A percentile compares a stretch with the other conserved stretches of the same genome.
Conservation (phyloP, 192 early-diverging fungal genomes). For the Phycomyces nitens region DNA sequence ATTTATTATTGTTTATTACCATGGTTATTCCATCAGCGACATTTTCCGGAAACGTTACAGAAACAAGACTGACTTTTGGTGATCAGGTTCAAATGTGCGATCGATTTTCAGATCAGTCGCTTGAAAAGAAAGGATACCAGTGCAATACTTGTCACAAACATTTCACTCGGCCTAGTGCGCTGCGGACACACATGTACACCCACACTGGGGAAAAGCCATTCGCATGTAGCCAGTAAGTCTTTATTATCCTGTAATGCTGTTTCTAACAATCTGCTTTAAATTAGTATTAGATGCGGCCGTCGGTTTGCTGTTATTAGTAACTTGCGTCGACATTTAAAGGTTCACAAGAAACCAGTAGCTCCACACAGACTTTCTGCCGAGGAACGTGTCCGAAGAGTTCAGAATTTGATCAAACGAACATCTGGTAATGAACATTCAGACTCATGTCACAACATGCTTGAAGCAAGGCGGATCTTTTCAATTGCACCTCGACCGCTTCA, state of each 20-base stretch:
- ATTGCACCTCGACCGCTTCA: too few species aligned
- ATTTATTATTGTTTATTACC: too few species aligned
- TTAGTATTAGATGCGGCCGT: slow-evolving; percentile 44
- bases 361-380: slow-evolving; percentile 6
- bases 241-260: neutral
- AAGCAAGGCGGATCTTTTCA: too few species aligned
- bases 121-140: slow-evolving; percentile 4
- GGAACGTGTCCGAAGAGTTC: slow-evolving; percentile 8
- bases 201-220: slow-evolving; percentile 32
- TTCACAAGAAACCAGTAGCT: slow-evolving; percentile 30
- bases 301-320: slow-evolving; percentile 64
- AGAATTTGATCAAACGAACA: slow-evolving; percentile 9
- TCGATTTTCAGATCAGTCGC: neutral
- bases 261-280: neutral
- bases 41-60: neutral
- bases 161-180: slow-evolving; percentile 20
- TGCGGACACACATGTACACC: slow-evolving; percentile 23
- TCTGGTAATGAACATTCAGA: neutral
- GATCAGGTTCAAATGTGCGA: neutral
- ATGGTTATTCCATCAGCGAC: too few species aligned
- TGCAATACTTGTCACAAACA: slow-evolving; percentile 14
- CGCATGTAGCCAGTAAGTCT: slow-evolving; percentile 19
- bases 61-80: neutral
- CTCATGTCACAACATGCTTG: neutral
- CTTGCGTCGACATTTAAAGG: slow-evolving; percentile 53